These are phyloP conservation scores for Aspergillus homomorphus DNA, from an alignment of 495 filamentous ascomycete species.

Conservation along the genomic window DNA sequence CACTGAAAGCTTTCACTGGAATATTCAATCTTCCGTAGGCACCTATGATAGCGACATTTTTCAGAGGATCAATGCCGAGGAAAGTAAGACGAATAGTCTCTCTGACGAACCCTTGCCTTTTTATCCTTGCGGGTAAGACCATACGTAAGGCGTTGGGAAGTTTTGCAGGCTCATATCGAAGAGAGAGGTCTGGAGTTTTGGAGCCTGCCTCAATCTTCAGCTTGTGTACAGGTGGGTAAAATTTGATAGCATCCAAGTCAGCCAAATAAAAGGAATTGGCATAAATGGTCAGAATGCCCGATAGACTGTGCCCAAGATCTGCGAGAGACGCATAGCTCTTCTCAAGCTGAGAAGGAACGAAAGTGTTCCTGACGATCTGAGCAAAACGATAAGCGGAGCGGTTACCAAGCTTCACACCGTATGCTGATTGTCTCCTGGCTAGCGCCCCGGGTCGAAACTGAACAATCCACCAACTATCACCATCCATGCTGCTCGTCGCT, in stretches of 20 bases:
- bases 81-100: slow-evolving; percentile 41
- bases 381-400: slow-evolving; percentile 17
- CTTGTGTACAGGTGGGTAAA: slow-evolving; percentile 34
- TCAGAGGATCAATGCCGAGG: slow-evolving; percentile 38
- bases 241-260: slow-evolving; percentile 30
- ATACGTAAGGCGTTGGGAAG: slow-evolving; percentile 35
- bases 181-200: slow-evolving; percentile 34
- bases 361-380: slow-evolving; percentile 30
- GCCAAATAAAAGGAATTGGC: slow-evolving; percentile 40
- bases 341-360: slow-evolving; percentile 23
- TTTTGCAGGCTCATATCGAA: slow-evolving; percentile 33
- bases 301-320: slow-evolving; percentile 38
- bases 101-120: slow-evolving; percentile 30
- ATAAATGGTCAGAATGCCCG: slow-evolving; percentile 41
- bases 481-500: slow-evolving; percentile 65
- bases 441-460: slow-evolving; percentile 43
- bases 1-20: slow-evolving; percentile 25
- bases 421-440: slow-evolving; percentile 9
- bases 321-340: slow-evolving; percentile 30
- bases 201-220: slow-evolving; percentile 32
- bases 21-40: slow-evolving; percentile 34
- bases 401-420: slow-evolving; percentile 8
- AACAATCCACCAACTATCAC: slow-evolving; percentile 74
- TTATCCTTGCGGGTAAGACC: slow-evolving; percentile 26
- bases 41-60: slow-evolving; percentile 36